These are phyloP conservation scores for Annulohypoxylon stygium DNA, from an alignment of 495 filamentous ascomycete genomes.

Conservation along the genomic window DNA sequence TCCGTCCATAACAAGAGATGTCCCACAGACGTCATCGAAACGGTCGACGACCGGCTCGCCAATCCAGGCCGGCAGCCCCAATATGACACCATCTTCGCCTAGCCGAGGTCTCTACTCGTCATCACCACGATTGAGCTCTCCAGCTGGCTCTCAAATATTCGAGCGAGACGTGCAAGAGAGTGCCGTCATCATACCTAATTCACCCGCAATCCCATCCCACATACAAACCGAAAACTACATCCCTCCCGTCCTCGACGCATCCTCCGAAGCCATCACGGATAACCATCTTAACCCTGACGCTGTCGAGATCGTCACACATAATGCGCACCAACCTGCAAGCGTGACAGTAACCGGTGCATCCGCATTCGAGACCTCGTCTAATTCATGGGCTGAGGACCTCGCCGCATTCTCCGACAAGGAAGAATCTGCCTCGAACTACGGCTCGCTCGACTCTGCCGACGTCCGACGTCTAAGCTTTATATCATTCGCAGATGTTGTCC, in stretches of 20 bases:
- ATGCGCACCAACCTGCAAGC: conserved; percentile 81
- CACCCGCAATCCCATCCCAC: conserved; percentile 84
- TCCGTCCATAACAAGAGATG: conserved; percentile 44
- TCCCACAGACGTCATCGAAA: conserved; percentile 43
- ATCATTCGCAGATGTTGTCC: conserved; percentile 94
- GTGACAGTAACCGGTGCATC: conserved; percentile 68
- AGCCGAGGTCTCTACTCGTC: conserved; percentile 65
- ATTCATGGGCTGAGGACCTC: conserved; percentile 68
- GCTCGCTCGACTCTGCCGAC: conserved; percentile 78
- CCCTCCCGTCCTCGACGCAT: conserved; percentile 88
- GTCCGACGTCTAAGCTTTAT: conserved; percentile 90
- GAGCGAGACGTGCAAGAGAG: conserved; percentile 93
- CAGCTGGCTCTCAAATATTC: conserved; percentile 87
- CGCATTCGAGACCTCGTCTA: conserved; percentile 51
- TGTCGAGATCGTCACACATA: conserved; percentile 90
- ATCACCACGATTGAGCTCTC: conserved; percentile 72
- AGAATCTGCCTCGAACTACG: conserved; percentile 74
- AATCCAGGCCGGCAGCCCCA: conserved; percentile 58
- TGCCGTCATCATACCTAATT: conserved; percentile 69
- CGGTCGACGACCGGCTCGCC: conserved; percentile 60
- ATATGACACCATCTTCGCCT: conserved; percentile 63
- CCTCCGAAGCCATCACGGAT: conserved; percentile 89
- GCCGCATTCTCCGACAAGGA: conserved; percentile 62
- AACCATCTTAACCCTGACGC: conserved; percentile 78
- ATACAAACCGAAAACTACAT: conserved; percentile 94